A percentile compares a stretch with the other conserved stretches of the same genome.
Conservation (phyloP, 768 basidiomycete species). For the Lactifluus volemus region DNA sequence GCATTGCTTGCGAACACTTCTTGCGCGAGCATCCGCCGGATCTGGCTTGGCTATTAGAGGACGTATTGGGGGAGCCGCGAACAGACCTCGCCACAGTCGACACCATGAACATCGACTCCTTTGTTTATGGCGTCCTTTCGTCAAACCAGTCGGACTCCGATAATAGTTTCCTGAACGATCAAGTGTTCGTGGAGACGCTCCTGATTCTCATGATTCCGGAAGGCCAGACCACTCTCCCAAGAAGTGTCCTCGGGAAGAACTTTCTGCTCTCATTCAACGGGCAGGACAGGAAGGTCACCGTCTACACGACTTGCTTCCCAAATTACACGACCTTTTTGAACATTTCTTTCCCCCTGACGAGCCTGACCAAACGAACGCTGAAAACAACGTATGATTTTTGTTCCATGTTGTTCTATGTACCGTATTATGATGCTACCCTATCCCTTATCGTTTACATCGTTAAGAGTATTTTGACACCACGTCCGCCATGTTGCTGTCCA, state of each 20-base stretch:
- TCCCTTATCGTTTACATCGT: too few relatives aligned
- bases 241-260: background rate
- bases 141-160: background rate
- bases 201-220: background rate
- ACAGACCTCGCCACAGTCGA: background rate
- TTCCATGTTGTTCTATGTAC: too few relatives aligned
- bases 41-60: slow-evolving; percentile 4
- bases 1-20: slow-evolving; percentile 6
- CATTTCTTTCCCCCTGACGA: background rate
- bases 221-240: background rate
- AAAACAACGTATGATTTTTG: too few relatives aligned
- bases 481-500: too few relatives aligned
- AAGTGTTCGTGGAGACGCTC: slow-evolving; percentile 5
- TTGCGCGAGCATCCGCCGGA: background rate
- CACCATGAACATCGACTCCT: background rate
- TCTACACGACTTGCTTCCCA: background rate
- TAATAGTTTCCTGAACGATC: background rate
- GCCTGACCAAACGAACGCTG: background rate
- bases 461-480: too few relatives aligned
- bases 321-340: background rate
- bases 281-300: background rate
- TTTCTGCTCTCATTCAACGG: background rate
- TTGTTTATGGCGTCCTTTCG: background rate
- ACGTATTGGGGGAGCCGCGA: background rate
- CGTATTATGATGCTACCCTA: too few relatives aligned